These are phyloP conservation scores for Lathyrus oleraceus DNA, from an alignment of 306 rosid species.

Conservation along the genomic window DNA sequence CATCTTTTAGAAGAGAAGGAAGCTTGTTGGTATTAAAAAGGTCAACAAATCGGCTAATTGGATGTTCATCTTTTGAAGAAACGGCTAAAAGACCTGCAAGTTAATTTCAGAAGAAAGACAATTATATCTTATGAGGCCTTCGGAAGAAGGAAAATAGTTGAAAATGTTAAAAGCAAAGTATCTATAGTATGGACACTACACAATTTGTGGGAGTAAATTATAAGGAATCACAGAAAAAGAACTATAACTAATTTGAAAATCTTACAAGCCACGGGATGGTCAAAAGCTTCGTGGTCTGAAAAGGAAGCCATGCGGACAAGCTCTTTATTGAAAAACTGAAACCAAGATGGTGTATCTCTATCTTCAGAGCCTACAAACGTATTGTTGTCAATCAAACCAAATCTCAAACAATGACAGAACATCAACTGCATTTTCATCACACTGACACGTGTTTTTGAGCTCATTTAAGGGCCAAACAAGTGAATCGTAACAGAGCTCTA, in stretches of 20 bases:
- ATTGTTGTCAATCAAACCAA: slow-evolving; percentile 31
- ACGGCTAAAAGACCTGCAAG: slow-evolving; percentile 87
- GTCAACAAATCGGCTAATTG: slow-evolving; percentile 77
- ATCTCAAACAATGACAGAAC: slow-evolving; percentile 22
- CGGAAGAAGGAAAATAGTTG: slow-evolving; percentile 16
- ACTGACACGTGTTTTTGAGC: slow-evolving; percentile 4
- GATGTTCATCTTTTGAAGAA: slow-evolving; percentile 89
- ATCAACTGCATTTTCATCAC: slow-evolving; percentile 25
- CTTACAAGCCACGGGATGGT: slow-evolving; percentile 98
- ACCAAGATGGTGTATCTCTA: slow-evolving; percentile 75
- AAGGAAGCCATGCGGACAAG: slow-evolving; percentile 71
- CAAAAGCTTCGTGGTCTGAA: slow-evolving; percentile 99
- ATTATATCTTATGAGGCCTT: slow-evolving; percentile 16
- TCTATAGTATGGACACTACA: slow-evolving; percentile 9
- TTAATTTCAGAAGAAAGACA: slow-evolving; percentile 32
- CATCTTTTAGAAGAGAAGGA: slow-evolving; percentile 85
- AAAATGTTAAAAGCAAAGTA: slow-evolving; percentile 1
- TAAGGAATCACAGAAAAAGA: slow-evolving; percentile 12
- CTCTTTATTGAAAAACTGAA: slow-evolving; percentile 84
- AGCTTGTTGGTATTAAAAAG: slow-evolving; percentile 72
- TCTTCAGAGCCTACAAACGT: slow-evolving; percentile 64
- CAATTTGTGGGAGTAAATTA: slow-evolving; percentile 18
- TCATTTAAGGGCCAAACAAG: neutral
- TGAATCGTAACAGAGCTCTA: slow-evolving; percentile 9
- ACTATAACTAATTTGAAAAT: slow-evolving; percentile 38